Percentiles rank a stretch among this genome's conserved stretches.
Evolutionary conservation across 2,329 filamentous ascomycete genomes (phyloP).

Genomic region (Neonectria faginata): DNA sequence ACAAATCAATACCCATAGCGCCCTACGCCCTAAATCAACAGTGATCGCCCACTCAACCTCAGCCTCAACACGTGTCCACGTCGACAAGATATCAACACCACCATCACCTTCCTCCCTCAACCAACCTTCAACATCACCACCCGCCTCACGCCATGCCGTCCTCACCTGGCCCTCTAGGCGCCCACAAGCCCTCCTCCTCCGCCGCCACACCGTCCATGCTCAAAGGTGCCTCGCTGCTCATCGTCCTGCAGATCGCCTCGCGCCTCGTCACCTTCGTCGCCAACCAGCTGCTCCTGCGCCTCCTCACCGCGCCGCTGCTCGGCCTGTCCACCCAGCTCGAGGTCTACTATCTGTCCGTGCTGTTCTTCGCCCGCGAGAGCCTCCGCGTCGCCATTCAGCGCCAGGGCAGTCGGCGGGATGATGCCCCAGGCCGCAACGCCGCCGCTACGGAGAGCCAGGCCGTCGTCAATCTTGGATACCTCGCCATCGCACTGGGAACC

Average conservation of each 20-base stretch:
- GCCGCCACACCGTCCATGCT: conserved; percentile 56
- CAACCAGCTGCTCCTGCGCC: conserved; percentile 91
- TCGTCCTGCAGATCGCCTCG: conserved; percentile 88
- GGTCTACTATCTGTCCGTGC: conserved; percentile 89
- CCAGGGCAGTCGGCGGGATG: conserved; percentile 56
- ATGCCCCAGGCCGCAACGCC: too few species aligned
- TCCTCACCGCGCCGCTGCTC: conserved; percentile 84
- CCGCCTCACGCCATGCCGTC: not conserved
- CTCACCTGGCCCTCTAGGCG: not conserved
- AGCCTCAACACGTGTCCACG: not conserved
- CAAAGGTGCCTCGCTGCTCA: conserved; percentile 84
- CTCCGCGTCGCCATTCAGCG: conserved; percentile 92
- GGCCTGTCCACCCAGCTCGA: conserved; percentile 92
- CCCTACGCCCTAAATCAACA: not conserved
- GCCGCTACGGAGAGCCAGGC: conserved; percentile 69
- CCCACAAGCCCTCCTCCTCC: not conserved
- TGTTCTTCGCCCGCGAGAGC: conserved; percentile 94
- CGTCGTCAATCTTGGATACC: conserved; percentile 88
- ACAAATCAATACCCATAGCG: not conserved
- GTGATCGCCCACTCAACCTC: not conserved
- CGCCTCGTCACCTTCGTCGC: conserved; percentile 89
- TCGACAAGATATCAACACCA: not conserved
- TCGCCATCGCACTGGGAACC: conserved; percentile 77
- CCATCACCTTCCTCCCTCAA: not conserved
- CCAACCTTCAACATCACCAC: not conserved